phyloP scores from a whole-genome alignment of 805 yeast species.

The Candida nitratophila region DNA sequence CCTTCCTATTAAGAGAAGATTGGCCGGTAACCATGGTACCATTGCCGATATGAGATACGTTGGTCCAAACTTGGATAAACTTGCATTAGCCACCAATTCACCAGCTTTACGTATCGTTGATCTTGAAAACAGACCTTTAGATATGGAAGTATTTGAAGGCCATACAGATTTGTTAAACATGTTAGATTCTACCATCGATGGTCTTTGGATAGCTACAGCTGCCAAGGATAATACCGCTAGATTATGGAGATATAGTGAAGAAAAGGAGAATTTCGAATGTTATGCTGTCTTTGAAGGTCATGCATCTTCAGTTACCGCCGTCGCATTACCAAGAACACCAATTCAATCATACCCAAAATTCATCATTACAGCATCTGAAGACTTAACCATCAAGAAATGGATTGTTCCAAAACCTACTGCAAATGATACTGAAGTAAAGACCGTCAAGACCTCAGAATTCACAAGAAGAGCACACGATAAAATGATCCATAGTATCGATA shows the following conservation, averaged over 20 bases:
- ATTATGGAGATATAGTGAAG: constrained; percentile 65
- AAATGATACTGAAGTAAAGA: constrained; percentile 6
- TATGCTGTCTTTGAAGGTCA: constrained; percentile 78
- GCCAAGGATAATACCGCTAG: constrained; percentile 84
- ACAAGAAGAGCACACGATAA: constrained; percentile 96
- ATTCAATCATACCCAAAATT: constrained; percentile 48
- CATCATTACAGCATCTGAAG: constrained; percentile 76
- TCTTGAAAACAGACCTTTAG: constrained; percentile 47
- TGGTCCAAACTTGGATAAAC: constrained; percentile 48
- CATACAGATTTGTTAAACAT: constrained; percentile 82
- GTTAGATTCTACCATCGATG: constrained; percentile 71
- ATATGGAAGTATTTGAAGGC: constrained; percentile 63
- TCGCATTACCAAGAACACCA: constrained; percentile 59
- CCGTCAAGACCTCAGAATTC: constrained; percentile 62
- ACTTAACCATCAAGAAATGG: constrained; percentile 85
- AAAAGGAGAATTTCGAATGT: constrained; percentile 28
- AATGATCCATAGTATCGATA: constrained; percentile 83
- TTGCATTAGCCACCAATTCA: constrained; percentile 92
- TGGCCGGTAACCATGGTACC: constrained; percentile 95
- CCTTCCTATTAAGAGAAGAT: constrained; percentile 41
- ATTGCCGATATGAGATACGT: constrained; percentile 82
- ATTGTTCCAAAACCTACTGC: constrained; percentile 44
- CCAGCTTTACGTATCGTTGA: constrained; percentile 77
- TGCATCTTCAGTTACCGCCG: constrained; percentile 78
- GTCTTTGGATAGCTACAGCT: constrained; percentile 86